Conservation (phyloP, 768 basidiomycete genomes). For the Panellus pusillus region DNA sequence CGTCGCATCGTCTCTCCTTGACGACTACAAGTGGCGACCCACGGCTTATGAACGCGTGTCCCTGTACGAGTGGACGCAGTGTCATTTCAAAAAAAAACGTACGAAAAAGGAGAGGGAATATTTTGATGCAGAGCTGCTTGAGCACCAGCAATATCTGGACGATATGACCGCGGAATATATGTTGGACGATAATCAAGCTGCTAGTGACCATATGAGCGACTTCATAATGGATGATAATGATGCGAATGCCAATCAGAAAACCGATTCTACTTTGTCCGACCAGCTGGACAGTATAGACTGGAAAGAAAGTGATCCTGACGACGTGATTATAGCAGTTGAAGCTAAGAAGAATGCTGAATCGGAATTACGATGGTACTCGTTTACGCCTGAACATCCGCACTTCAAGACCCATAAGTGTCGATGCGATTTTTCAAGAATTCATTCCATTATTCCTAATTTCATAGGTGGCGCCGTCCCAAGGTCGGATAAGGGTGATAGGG, state of each 20-base stretch:
- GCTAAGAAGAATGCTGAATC: no score
- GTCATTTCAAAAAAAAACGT: not conserved
- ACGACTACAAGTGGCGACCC: constrained; percentile 24
- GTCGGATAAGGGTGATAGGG: constrained; percentile 28
- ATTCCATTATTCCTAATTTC: constrained; percentile 26
- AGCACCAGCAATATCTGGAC: not conserved
- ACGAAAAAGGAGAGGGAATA: not conserved
- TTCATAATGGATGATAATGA: no score
- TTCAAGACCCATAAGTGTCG: not conserved
- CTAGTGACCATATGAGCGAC: no score
- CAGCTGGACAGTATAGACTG: no score
- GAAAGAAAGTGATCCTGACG: no score
- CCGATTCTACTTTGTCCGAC: no score
- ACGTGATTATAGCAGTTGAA: no score
- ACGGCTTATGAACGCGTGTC: constrained; percentile 2
- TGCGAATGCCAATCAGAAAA: no score
- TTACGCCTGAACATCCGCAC: not conserved
- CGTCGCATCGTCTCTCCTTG: constrained; percentile 26
- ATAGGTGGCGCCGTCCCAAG: constrained; percentile 25
- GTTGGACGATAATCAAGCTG: no score
- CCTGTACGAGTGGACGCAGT: constrained; percentile 23
- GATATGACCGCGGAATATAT: no score
- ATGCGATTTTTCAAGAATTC: not conserved
- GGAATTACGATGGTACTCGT: no score
- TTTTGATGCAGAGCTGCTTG: not conserved